Base-by-base conservation (phyloP, 2,329 filamentous ascomycete species). In the Trichocomaceae sp. region DNA sequence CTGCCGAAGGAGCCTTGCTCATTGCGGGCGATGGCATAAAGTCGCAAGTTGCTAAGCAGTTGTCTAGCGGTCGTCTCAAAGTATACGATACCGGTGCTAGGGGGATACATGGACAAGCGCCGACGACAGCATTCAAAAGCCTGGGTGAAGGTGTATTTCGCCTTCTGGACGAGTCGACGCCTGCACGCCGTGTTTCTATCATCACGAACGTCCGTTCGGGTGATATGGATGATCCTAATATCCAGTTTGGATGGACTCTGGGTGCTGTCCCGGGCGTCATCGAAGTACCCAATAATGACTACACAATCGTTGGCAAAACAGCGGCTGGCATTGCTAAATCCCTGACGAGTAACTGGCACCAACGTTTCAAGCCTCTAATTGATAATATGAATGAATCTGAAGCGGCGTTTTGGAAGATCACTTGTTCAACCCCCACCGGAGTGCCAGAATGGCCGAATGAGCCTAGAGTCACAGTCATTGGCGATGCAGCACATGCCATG, bases 201-300 rank as follows among this genome's bases (percentile, higher is more conserved):
- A 47, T 47, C 23, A 47, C 45, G 31, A 47, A 47, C 45, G 45
- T 47, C 17, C 45, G 45, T 31, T 19, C 45, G 26, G 22, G 26
- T n/a, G 45, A 47, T 31, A 47, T 47, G 45, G 45, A 31, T 17
- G 45, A 47, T 47, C 45, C 45, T 3, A 8, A 47, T 47, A 31
- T 47, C 31, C 22, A 47, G 26, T 47, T 47, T 47, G 45, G 45
- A 47, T 47, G 45, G 45, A 47, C 45, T 31, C 8, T 47, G 45
- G 45, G 2, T 47, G 13, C 45, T 31, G 45, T 47, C 5, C 45
- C 45, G 13, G 45, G 45, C 45, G 45, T 47, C 19, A 47, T 47
- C 45, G 26, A 47, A 23, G 45, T 19, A 23, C 45, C 45, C 22
- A 47, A 47, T 47, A 31, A 47, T 23, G 45, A 47, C 45, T 47